Percentiles rank a stretch among this genome's conserved stretches.
phyloP scores from a whole-genome alignment of 1,284 basidiomycete species.

The Sphaerobolus stellatus region DNA sequence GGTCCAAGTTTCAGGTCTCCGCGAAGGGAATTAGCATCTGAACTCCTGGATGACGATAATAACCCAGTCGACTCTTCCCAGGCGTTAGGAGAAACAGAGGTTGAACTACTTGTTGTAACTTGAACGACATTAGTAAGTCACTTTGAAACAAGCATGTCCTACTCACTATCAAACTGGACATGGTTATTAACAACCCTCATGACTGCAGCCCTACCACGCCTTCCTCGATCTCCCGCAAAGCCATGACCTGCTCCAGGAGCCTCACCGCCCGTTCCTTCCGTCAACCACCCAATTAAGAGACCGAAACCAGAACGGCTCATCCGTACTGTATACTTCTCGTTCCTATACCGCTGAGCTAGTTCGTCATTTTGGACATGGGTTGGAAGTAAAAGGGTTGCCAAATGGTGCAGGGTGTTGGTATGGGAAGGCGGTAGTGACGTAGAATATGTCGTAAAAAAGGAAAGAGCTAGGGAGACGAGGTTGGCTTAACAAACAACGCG shows the following conservation, averaged over 20 bases:
- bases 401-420: conserved; percentile 70
- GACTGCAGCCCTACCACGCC: conserved; percentile 78
- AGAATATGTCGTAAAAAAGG: conserved; percentile 76
- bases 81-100: conserved; percentile 56
- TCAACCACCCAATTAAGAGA: conserved; percentile 94
- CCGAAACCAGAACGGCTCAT: conserved; percentile 93
- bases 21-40: conserved; percentile 70
- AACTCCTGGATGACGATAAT: conserved; percentile 55
- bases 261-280: conserved; percentile 87
- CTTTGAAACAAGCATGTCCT: conserved; percentile 10
- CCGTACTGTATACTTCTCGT: conserved; percentile 87
- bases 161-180: conserved; percentile 84
- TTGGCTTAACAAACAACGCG: conserved; percentile 2
- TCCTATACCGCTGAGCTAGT: conserved; percentile 81
- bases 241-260: conserved; percentile 79
- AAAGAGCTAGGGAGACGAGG: conserved; percentile 50
- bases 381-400: conserved; percentile 82
- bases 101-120: conserved; percentile 73
- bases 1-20: conserved; percentile 84
- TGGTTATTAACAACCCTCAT: conserved; percentile 95
- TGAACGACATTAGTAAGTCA: conserved; percentile 26
- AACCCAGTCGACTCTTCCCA: conserved; percentile 86
- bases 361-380: conserved; percentile 85
- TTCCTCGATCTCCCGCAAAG: conserved; percentile 78
- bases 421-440: conserved; percentile 71